Evolutionary conservation across 176 grass and related monocot species (phyloP).

Genomic region (Eragrostis nindensis): DNA sequence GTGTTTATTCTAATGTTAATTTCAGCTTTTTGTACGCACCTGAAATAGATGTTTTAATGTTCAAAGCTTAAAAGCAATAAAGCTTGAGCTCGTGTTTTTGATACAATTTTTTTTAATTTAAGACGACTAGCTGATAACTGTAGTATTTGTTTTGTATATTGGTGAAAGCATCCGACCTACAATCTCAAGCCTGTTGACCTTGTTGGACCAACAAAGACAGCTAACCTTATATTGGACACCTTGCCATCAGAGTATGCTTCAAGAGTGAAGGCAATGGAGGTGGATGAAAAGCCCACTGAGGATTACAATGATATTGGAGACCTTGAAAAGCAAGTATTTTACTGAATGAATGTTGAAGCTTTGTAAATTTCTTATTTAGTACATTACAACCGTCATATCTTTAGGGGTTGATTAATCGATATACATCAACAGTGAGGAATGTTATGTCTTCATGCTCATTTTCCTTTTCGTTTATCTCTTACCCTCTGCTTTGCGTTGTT

Average conservation of each 20-base stretch:
- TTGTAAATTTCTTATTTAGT: neutral
- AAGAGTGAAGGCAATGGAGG: conserved; percentile 90
- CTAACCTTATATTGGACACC: conserved; percentile 90
- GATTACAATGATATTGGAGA: conserved; percentile 97
- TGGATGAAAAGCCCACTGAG: conserved; percentile 94
- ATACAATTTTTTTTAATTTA: neutral
- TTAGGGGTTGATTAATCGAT: neutral
- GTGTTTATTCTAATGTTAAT: too few relatives aligned
- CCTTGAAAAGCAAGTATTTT: conserved; percentile 84
- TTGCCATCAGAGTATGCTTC: conserved; percentile 93
- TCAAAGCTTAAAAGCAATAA: neutral
- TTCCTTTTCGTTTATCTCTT: neutral
- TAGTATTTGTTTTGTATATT: neutral
- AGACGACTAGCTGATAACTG: neutral
- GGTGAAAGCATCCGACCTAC: conserved; percentile 68
- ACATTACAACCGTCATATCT: neutral
- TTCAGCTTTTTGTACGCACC: neutral
- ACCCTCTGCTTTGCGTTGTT: neutral
- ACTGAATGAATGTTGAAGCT: neutral
- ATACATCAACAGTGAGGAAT: neutral
- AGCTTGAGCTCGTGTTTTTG: neutral
- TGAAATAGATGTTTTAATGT: conserved; percentile 12
- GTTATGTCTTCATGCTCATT: neutral
- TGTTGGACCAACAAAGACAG: conserved; percentile 94
- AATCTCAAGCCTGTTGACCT: conserved; percentile 89